Evolutionary conservation across 78 protist species (phyloP).

Genomic region (Ministeria vibrans): DNA sequence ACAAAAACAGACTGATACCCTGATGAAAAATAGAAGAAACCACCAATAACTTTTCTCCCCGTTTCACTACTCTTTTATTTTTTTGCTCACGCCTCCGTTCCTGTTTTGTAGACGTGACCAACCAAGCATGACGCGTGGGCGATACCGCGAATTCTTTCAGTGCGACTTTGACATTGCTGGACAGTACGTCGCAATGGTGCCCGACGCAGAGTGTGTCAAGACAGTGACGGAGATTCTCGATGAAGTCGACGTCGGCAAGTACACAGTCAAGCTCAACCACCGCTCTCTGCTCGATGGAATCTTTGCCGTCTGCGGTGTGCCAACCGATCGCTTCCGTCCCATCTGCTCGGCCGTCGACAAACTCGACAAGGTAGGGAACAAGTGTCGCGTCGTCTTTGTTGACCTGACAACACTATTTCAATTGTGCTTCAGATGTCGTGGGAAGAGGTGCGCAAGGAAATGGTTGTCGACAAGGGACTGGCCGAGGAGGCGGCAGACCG

Average conservation of each 20-base stretch:
- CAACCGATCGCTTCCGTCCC: slow-evolving; percentile 65
- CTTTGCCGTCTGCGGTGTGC: slow-evolving; percentile 84
- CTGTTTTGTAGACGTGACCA: slow-evolving; percentile 94
- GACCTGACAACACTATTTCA: too few relatives aligned
- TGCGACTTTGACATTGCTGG: slow-evolving; percentile 94
- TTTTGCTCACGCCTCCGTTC: too few relatives aligned
- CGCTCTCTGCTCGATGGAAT: slow-evolving; percentile 75
- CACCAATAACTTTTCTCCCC: too few relatives aligned
- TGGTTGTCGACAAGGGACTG: slow-evolving; percentile 75
- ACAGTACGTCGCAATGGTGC: slow-evolving; percentile 75
- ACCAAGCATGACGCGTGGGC: slow-evolving; percentile 73
- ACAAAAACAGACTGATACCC: too few relatives aligned
- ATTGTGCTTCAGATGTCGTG: slow-evolving; percentile 35
- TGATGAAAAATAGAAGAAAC: too few relatives aligned
- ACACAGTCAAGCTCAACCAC: slow-evolving; percentile 71
- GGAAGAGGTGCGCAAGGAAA: slow-evolving; percentile 77
- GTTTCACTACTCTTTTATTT: too few relatives aligned
- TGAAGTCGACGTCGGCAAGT: slow-evolving; percentile 56
- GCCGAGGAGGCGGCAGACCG: slow-evolving; percentile 49
- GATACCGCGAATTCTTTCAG: slow-evolving; percentile 93
- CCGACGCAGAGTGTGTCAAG: slow-evolving; percentile 83
- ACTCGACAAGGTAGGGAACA: slow-evolving; percentile 68
- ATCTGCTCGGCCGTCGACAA: slow-evolving; percentile 91
- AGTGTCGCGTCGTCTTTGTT: not conserved
- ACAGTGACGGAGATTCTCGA: slow-evolving; percentile 64